phyloP scores from a whole-genome alignment of 371 early-diverging fungal species.

The Paramicrosporidium saccamoebae region DNA sequence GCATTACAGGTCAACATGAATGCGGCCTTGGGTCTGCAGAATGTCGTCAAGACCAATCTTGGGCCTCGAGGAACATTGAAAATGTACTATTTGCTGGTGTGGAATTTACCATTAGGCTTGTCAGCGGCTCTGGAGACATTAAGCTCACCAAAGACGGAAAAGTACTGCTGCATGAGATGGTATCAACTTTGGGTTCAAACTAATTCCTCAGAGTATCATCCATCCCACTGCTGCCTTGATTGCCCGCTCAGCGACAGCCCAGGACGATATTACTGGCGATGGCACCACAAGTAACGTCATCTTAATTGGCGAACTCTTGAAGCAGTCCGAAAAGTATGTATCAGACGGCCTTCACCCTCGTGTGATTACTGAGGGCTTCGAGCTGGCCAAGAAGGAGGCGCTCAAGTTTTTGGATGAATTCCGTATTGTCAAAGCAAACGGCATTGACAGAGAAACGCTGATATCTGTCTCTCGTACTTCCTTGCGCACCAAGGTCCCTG shows the following conservation, averaged over 20 bases:
- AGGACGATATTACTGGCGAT: conserved; percentile 95
- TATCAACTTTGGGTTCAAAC: conserved; percentile 5
- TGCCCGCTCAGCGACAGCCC: conserved; percentile 90
- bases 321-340: conserved; percentile 75
- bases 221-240: conserved; percentile 98
- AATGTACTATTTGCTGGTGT: conserved; percentile 18
- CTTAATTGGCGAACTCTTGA: conserved; percentile 80
- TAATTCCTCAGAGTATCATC: conserved; percentile 44
- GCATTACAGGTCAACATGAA: conserved; percentile 87
- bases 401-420: conserved; percentile 64
- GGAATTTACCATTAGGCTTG: conserved; percentile 26
- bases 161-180: conserved; percentile 86
- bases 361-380: conserved; percentile 81
- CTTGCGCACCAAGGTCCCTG: conserved; percentile 79
- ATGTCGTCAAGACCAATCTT: conserved; percentile 77
- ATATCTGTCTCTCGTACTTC: conserved; percentile 72
- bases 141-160: conserved; percentile 92
- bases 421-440: conserved; percentile 22
- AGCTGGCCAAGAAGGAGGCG: conserved; percentile 75
- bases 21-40: conserved; percentile 78
- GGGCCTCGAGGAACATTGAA: conserved; percentile 98
- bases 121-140: conserved; percentile 75
- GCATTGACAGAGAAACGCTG: conserved; percentile 63
- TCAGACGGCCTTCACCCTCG: conserved; percentile 91
- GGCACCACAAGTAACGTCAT: conserved; percentile 93